Conservation (phyloP, 768 basidiomycete genomes). For the Lanmaoa pseudosensibilis region DNA sequence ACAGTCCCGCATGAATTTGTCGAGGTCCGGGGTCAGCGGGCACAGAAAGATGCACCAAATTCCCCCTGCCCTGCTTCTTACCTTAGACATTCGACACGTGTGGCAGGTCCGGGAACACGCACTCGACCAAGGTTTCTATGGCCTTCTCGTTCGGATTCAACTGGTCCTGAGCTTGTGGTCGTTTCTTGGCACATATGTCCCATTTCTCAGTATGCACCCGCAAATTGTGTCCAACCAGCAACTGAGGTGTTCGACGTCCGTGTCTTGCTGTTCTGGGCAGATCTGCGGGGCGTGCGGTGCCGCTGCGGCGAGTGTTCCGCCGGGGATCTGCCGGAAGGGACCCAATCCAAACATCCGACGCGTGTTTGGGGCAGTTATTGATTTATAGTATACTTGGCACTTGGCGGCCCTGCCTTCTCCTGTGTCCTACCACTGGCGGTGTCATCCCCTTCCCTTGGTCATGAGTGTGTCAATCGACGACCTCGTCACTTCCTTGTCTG, state of each 20-base stretch:
- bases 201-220: neutral
- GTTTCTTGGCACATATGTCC: neutral
- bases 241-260: conserved; percentile 6
- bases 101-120: neutral
- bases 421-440: conserved; percentile 3
- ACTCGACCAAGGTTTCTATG: neutral
- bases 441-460: conserved; percentile 4
- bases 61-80: conserved; percentile 2
- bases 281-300: neutral
- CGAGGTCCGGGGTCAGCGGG: neutral
- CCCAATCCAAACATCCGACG: conserved; percentile 5
- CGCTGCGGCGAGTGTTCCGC: conserved; percentile 1
- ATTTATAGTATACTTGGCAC: conserved; percentile 12
- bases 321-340: conserved; percentile 12
- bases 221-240: neutral
- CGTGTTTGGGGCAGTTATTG: conserved; percentile 26
- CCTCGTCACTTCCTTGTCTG: conserved; percentile 47
- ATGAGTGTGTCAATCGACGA: conserved; percentile 53
- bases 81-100: neutral
- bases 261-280: neutral
- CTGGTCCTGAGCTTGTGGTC: neutral
- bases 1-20: neutral
- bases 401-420: conserved; percentile 12
- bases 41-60: no score
- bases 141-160: neutral